These are phyloP conservation scores for Globisporangium heterothallicum DNA, from an alignment of 352 stramenopile genomes.

Conservation along the genomic window DNA sequence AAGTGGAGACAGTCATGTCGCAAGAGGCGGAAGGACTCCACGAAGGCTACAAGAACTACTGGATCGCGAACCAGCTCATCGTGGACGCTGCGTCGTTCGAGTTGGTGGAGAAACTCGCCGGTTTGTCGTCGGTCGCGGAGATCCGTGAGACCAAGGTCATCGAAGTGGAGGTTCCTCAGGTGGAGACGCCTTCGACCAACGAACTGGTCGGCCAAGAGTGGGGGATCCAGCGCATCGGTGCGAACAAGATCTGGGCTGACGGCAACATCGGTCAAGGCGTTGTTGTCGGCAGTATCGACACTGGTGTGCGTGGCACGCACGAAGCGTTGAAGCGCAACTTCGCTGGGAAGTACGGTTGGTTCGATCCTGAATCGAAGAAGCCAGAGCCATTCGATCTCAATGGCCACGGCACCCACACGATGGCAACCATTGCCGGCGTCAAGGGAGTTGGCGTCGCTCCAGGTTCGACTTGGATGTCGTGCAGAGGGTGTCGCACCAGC, in stretches of 20 bases:
- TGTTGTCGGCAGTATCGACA: conserved; percentile 15
- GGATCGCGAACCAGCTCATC: not conserved
- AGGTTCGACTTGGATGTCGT: conserved; percentile 14
- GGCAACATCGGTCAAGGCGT: conserved; percentile 9
- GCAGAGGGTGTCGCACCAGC: conserved; percentile 8
- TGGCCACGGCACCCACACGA: conserved; percentile 14
- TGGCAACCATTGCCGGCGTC: conserved; percentile 13
- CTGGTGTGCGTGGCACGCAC: conserved; percentile 8
- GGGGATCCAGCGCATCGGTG: conserved; percentile 11
- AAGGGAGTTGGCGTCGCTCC: conserved; percentile 12
- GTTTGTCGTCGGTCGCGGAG: not conserved
- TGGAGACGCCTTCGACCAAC: not conserved
- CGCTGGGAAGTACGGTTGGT: conserved; percentile 10
- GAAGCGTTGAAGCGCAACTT: conserved; percentile 13
- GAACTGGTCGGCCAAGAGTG: not conserved
- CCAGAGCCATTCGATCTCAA: conserved; percentile 6
- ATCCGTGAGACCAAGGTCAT: conserved; percentile 10
- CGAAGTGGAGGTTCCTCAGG: not conserved
- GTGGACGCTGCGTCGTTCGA: not conserved
- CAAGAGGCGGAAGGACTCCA: not conserved
- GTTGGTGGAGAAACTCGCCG: not conserved
- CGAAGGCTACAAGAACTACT: not conserved
- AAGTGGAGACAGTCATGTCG: not conserved
- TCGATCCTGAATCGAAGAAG: not conserved
- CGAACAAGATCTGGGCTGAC: conserved; percentile 8